These are phyloP conservation scores for Talaromyces borbonicus DNA, from an alignment of 495 filamentous ascomycete species.

Conservation along the genomic window DNA sequence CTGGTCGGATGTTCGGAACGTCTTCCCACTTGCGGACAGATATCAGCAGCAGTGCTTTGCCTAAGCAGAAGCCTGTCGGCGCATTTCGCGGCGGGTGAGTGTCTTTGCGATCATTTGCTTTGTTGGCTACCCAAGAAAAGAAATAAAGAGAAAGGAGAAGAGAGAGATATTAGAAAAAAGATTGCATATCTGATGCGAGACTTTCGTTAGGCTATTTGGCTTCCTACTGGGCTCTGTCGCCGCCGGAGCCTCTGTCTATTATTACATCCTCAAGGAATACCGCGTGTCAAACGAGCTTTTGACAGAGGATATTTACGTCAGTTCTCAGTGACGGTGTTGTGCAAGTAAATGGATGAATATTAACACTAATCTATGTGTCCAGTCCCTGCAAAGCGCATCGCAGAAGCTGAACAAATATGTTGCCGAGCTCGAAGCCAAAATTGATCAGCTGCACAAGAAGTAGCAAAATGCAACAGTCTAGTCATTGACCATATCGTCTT, in stretches of 20 bases:
- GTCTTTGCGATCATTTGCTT: background rate
- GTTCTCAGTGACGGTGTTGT: constrained; percentile 26
- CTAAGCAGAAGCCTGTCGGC: constrained; percentile 72
- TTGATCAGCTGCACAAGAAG: constrained; percentile 59
- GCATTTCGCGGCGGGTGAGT: constrained; percentile 89
- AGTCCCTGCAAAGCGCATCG: constrained; percentile 84
- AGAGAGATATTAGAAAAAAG: constrained; percentile 2
- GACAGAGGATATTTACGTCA: constrained; percentile 92
- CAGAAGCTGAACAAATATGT: constrained; percentile 79
- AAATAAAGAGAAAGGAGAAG: too few relatives aligned
- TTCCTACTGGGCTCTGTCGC: constrained; percentile 82
- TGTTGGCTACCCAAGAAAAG: too few relatives aligned
- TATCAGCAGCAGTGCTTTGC: constrained; percentile 35
- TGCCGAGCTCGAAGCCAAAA: constrained; percentile 67
- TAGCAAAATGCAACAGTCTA: constrained; percentile 23
- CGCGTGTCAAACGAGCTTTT: constrained; percentile 86
- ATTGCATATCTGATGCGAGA: constrained; percentile 11
- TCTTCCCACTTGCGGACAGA: constrained; percentile 25
- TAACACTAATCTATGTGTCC: background rate
- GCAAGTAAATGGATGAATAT: background rate
- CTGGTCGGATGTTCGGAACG: constrained; percentile 26
- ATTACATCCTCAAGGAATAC: constrained; percentile 88
- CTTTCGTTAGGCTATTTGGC: constrained; percentile 89
- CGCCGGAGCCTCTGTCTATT: constrained; percentile 74
- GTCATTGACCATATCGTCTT: background rate